Evolutionary conservation across 2,329 filamentous ascomycete genomes (phyloP).

Genomic region (Bipolaris sorokiniana): DNA sequence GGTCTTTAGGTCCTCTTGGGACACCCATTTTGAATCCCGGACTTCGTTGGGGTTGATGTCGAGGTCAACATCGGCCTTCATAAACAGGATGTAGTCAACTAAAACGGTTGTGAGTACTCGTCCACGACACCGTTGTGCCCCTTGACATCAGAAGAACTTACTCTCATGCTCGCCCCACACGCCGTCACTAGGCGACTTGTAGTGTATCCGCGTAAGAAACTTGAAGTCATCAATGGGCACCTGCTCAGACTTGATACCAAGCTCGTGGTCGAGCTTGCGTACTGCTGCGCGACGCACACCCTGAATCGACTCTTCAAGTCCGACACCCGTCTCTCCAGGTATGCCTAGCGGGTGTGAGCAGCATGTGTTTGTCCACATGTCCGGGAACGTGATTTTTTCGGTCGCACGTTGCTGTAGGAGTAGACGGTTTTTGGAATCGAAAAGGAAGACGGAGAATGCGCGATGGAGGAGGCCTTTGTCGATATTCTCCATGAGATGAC

Average conservation of each 20-base stretch:
- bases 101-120: conserved; percentile 26
- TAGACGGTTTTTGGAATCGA: conserved; percentile 89
- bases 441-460: conserved; percentile 97
- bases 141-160: conserved; percentile 55
- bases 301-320: conserved; percentile 76
- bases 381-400: conserved; percentile 99
- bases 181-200: conserved; percentile 94
- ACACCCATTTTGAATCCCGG: conserved; percentile 82
- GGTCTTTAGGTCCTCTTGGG: conserved; percentile 77
- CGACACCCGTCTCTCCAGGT: conserved; percentile 85
- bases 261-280: conserved; percentile 91
- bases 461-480: conserved; percentile 94
- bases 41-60: conserved; percentile 87
- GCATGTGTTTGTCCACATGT: conserved; percentile 99
- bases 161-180: conserved; percentile 99
- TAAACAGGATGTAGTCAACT: conserved; percentile 99
- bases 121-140: not conserved
- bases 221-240: conserved; percentile 90
- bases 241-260: conserved; percentile 87
- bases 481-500: conserved; percentile 99
- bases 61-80: conserved; percentile 83
- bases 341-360: conserved; percentile 96
- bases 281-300: conserved; percentile 92
- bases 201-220: conserved; percentile 96
- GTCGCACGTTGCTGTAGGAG: conserved; percentile 93